Conservation (phyloP, 2,329 filamentous ascomycete species). For the Fusarium euwallaceae region DNA sequence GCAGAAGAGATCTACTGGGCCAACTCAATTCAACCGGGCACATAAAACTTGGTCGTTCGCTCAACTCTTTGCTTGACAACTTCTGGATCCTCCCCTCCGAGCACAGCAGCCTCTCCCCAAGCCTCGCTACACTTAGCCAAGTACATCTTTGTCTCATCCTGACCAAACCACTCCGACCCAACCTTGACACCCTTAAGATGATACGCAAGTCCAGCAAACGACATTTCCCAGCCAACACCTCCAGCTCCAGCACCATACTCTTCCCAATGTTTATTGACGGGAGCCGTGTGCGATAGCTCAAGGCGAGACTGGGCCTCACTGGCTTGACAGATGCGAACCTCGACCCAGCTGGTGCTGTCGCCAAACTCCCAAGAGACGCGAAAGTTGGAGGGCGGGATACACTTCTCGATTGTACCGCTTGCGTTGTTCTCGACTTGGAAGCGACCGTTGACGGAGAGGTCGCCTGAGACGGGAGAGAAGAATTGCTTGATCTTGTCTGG, state of each 20-base stretch:
- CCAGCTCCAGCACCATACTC: conserved; percentile 6
- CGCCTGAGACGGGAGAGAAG: conserved; percentile 1
- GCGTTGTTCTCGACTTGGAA: conserved; percentile 11
- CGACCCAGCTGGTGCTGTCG: not conserved
- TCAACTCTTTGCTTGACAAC: not conserved
- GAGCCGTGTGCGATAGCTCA: not conserved
- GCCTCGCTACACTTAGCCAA: not conserved
- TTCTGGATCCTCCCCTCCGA: not conserved
- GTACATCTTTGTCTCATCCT: not conserved
- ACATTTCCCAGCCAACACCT: conserved; percentile 8
- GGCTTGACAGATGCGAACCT: not conserved
- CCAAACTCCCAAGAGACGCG: conserved; percentile 2
- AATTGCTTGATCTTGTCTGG: conserved; percentile 2
- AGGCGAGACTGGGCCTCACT: not conserved
- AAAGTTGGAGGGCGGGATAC: not conserved
- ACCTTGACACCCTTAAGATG: not conserved
- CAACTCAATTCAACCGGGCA: not conserved
- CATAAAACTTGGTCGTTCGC: not conserved
- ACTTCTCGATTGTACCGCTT: conserved; percentile 1
- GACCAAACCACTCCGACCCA: not conserved
- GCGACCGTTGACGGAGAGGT: conserved; percentile 1
- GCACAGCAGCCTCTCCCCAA: not conserved
- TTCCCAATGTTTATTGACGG: conserved; percentile 1
- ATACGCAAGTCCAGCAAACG: conserved; percentile 1
- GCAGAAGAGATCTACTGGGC: no score